A percentile compares a stretch with the other conserved stretches of the same genome.
phyloP scores from a whole-genome alignment of 2,329 filamentous ascomycete genomes.

The Sphaerulina vaccinii region DNA sequence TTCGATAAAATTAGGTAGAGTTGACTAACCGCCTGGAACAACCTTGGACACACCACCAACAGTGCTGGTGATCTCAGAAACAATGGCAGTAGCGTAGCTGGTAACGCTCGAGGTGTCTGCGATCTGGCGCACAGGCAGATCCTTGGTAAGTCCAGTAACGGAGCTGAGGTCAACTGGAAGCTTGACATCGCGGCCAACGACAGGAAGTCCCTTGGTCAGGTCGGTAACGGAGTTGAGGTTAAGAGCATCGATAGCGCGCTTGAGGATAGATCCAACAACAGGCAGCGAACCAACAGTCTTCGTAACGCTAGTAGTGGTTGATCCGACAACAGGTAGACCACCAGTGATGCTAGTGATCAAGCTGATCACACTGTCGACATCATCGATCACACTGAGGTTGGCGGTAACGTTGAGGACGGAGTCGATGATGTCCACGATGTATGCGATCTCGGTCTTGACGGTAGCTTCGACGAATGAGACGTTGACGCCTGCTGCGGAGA shows the following conservation, averaged over 20 bases:
- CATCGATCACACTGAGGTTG: slow-evolving; percentile 1
- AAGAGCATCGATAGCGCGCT: background rate
- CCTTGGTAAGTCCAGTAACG: background rate
- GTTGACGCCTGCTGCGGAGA: slow-evolving; percentile 4
- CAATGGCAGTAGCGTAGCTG: slow-evolving; percentile 12
- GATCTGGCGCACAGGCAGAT: slow-evolving; percentile 8
- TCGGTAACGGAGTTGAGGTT: background rate
- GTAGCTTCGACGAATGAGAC: slow-evolving; percentile 8
- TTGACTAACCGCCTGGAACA: slow-evolving; percentile 18
- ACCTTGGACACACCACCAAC: slow-evolving; percentile 14
- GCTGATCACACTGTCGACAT: slow-evolving; percentile 5
- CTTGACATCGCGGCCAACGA: background rate
- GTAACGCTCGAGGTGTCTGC: slow-evolving; percentile 5
- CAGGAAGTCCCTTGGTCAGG: background rate
- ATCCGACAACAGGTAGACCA: background rate
- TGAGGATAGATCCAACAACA: background rate
- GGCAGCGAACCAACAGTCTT: no score
- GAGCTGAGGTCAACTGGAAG: background rate
- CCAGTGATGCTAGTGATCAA: background rate
- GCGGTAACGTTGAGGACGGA: slow-evolving; percentile 1
- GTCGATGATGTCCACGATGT: slow-evolving; percentile 4
- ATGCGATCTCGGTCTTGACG: slow-evolving; percentile 8
- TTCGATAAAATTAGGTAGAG: background rate
- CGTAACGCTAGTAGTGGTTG: background rate
- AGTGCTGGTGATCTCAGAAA: slow-evolving; percentile 18